Evolutionary conservation across 1,284 basidiomycete species (phyloP), one percentile per base, ranked within the genome.

Genomic region (Schizophyllum amplum): DNA sequence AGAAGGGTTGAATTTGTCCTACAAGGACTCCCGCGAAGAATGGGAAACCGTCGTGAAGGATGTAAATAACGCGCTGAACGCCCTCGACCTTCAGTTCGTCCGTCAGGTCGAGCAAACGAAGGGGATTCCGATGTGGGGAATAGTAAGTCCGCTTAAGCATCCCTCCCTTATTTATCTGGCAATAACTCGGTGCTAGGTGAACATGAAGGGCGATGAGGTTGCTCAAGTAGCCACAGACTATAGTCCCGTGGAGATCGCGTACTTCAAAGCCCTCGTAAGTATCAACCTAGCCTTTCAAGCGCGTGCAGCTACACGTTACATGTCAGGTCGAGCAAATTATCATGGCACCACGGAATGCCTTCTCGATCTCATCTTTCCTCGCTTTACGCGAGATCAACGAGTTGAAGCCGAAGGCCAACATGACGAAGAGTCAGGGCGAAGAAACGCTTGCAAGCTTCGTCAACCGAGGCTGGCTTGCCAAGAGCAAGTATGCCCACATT

Each of bases 141-240:
- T 92, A 61, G 89, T 90, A 60, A 60, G 81, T 66, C n/a, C 42
- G 11, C n/a, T 46, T n/a, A 46, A 25, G 53, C 11, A 24, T 23
- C 51, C 54, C 54, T 47, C 15, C 20, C 24, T 13, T 5, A 20
- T 23, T 51, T 24, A 52, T 46, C 22, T 20, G 22, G 47, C 21
- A 51, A n/a, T n/a, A n/a, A n/a, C n/a, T 15, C 53, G 24, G 21
- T 17, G 54, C 21, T 56, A 93, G 90, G 82, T 90, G 25, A 93
- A 93, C 66, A 73, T 78, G 11, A 87, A 84, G 62, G 84, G 82
- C 22, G 90, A 93, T 63, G 84, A 85, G 58, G 75, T 91, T 24
- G 85, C 91, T 0, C 90, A 92, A 67, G 72, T 91, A 65, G 92
- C 90, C 7, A 91, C 90, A 0, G 88, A 91, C 51, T 94, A 92